Evolutionary conservation across 2,329 filamentous ascomycete species (phyloP), one percentile per base, ranked within the genome.

Genomic region (Colletotrichum sp.): DNA sequence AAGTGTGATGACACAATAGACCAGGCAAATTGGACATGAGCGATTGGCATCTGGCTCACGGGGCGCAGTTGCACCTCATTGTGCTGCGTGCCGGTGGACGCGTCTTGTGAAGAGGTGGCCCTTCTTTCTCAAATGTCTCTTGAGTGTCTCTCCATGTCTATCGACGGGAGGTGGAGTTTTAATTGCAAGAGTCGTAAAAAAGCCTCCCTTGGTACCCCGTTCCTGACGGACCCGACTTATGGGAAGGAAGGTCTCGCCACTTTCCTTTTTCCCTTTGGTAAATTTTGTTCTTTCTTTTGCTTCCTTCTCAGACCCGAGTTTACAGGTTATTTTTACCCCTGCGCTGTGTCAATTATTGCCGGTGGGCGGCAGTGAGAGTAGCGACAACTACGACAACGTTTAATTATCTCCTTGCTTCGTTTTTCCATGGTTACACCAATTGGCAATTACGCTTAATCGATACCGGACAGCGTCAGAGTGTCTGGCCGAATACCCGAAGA

Each of bases 161-260:
- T 70, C 13, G 18, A 28, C 30, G 16, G 15, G 69, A 63, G 61
- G 71, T 52, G 21, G 48, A 39, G 67, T 52, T 59, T 43, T 30
- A 39, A 66, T 36, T 72, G 30, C 34, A 24, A 72, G 32, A 64
- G 69, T 69, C 32, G 70, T 69, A 55, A 66, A 74, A 67, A 76
- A 39, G 74, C 48, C 74, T 74, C 74, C 69, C 71, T 76, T 76
- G n/a, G 34, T 21, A 61, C 30, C 34, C 48, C 34, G 68, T 72
- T 64, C 73, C 39, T 63, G n/a, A 4, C 18, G 71, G 64, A 63
- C 57, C 60, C 34, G 70, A 75, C 74, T 39, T 60, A 72, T 74
- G 64, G 74, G 70, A 65, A 60, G 59, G 48, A 28, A 65, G 13
- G 71, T 76, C 74, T 76, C 32, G 74, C 74, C 74, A 69, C 71